Evolutionary conservation across 306 rosid species (phyloP), one percentile per base, ranked within the genome.

Genomic region (Corylus americana): DNA sequence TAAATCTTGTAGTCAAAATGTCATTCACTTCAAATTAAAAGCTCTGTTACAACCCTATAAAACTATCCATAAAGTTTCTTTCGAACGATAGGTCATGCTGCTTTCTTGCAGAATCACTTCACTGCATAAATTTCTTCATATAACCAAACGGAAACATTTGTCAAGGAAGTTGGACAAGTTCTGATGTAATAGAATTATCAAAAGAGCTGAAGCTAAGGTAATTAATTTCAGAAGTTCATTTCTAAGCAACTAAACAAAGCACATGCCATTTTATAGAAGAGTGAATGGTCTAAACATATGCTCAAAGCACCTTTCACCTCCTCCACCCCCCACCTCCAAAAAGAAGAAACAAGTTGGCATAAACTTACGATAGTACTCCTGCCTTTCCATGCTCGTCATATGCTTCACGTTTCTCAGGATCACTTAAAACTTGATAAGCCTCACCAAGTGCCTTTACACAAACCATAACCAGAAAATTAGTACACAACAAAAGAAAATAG

Each of bases 361-460:
- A 69, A 83, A 89, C 99, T 90, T 90, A 95, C 98, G 87, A 84
- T 59, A 9, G 72, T 64, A 95, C 47, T 86, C 96, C 99, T 74
- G 69, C 97, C 84, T 91, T 91, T 82, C 99, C 99, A 76, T 83
- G 11, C 76, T 82, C 88, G 85, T 95, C 94, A 82, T 95, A 95
- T 35, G 93, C 94, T 63, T 93, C 97, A 18, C 99, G 98, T 92
- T 91, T 95, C 82, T 77, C 90, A 29, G 99, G 97, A 79, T 95
- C 97, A 55, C 99, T 89, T 84, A 95, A 83, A 55, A 95, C 96
- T 87, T 95, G 99, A 91, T 95, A 95, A 78, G 99, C 99, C 88
- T 95, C 99, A 44, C 98, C 99, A 58, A 95, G 96, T 74, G 75
- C 92, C 99, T 95, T 85, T 47, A 58, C 61, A 82, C 14, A 73